Evolutionary conservation across 2,329 filamentous ascomycete species (phyloP).

Genomic region (Ophiocordyceps camponoti-leonardi): DNA sequence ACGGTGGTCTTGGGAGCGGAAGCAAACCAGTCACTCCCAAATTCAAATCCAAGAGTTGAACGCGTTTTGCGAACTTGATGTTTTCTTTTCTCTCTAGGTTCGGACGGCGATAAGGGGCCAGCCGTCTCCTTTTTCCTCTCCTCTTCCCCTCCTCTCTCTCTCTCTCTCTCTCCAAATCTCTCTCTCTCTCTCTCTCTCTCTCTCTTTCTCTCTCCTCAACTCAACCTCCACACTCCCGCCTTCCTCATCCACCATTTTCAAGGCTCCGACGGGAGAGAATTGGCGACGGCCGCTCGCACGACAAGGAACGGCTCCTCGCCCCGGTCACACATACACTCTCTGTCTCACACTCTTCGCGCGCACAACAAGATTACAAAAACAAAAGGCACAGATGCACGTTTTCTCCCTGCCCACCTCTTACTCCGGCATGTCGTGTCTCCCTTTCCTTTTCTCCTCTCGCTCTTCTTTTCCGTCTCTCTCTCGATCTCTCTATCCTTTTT

Average conservation of each 20-base stretch:
- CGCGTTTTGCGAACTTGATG: slow-evolving; percentile 37
- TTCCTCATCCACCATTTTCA: not conserved
- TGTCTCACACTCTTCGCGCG: slow-evolving; percentile 1
- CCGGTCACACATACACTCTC: slow-evolving; percentile 1
- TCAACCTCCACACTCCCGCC: not conserved
- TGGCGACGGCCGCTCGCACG: not conserved
- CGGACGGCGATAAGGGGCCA: slow-evolving; percentile 64
- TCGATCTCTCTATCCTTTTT: slow-evolving; percentile 9
- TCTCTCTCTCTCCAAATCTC: no score
- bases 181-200: not conserved
- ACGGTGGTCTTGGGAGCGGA: slow-evolving; percentile 48
- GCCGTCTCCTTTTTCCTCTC: not conserved
- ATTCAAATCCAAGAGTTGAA: slow-evolving; percentile 8
- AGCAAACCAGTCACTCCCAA: slow-evolving; percentile 10
- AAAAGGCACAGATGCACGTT: not conserved
- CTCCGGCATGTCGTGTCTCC: not conserved
- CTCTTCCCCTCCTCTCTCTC: no score
- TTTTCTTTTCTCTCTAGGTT: slow-evolving; percentile 64
- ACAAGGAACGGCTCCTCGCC: not conserved
- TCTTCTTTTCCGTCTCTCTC: not conserved
- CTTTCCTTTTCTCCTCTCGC: not conserved
- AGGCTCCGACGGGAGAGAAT: slow-evolving; percentile 1
- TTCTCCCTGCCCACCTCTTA: not conserved
- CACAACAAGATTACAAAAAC: not conserved
- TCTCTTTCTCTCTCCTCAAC: not conserved